Base-by-base conservation (phyloP, 2,329 filamentous ascomycete species). In the Aspergillus neoniger region DNA sequence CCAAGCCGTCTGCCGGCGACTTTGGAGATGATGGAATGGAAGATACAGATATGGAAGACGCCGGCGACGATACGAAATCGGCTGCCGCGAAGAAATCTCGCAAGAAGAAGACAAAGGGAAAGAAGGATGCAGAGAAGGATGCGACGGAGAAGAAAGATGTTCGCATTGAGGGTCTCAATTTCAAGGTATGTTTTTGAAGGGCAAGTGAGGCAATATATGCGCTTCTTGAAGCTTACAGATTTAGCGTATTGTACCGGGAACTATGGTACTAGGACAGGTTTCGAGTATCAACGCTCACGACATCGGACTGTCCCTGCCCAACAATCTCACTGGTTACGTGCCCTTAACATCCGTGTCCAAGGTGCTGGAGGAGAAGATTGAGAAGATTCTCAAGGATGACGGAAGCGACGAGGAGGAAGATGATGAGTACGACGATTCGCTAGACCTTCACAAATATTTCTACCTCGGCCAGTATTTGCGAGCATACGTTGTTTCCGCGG, bases 301-400 rank as follows among this genome's bases (percentile, higher is more conserved):
- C 72, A 80, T 99, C 67, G 86, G 89, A 50, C 81, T 99, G 57
- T 87, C 92, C 19, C 82, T 99, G 10, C 93, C 95, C 15, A 99
- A 99, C 79, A 98, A 96, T 74, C 85, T 99, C 32, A 88, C 86
- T 51, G 96, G 95, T 51, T 95, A 92, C 75, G 89, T 96, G 6
- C 89, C 95, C 19, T 87, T 98, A 66, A 96, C 93, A n/a, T 86
- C 91, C n/a, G 85, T 99, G 54, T 99, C 95, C 2, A 86, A 91
- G 61, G 81, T 86, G 65, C 81, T 98, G 64, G 96, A 90, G 30
- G 80, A 88, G 64, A 88, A 87, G 65, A 85, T 99, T 41, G 88
- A 96, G 73, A 81, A 80, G 50, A 74, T 88, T 41, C 75, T 89
- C 41, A 86, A 86, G 39, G 85, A 88, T 36, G 84, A 85, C 65